Conservation (phyloP, 148 eudicot genomes). For the Vaccinium corymbosum region DNA sequence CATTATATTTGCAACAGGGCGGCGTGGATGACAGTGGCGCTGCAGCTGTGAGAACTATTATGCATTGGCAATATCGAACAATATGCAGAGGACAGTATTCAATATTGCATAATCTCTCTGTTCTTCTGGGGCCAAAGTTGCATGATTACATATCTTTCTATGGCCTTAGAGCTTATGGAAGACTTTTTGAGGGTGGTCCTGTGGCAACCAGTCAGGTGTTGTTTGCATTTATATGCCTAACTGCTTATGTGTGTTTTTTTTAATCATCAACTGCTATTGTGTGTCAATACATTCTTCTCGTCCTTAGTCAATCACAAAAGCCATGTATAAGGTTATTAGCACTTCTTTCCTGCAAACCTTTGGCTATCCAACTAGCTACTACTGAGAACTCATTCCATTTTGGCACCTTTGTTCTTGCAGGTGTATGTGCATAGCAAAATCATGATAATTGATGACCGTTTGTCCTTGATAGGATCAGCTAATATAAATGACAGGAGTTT, state of each 20-base stretch:
- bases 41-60: conserved; percentile 92
- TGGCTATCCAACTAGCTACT: not conserved
- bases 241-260: not conserved
- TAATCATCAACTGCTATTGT: not conserved
- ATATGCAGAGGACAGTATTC: conserved; percentile 86
- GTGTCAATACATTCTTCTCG: conserved; percentile 4
- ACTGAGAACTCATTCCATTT: not conserved
- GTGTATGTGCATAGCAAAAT: conserved; percentile 97
- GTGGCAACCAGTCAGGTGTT: conserved; percentile 87
- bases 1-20: conserved; percentile 49
- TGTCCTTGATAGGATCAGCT: conserved; percentile 86
- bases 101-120: conserved; percentile 77
- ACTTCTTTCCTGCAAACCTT: not conserved
- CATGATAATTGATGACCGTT: conserved; percentile 87
- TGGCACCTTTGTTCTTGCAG: conserved; percentile 37
- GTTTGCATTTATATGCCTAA: not conserved
- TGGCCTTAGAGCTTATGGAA: conserved; percentile 91
- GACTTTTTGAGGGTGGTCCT: conserved; percentile 76
- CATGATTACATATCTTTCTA: conserved; percentile 94
- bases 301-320: conserved; percentile 1
- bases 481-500: conserved; percentile 96
- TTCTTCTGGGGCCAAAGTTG: conserved; percentile 67
- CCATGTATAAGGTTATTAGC: not conserved
- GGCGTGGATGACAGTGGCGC: conserved; percentile 98
- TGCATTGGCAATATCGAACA: conserved; percentile 99